Base-by-base conservation (phyloP, 2,329 filamentous ascomycete species). In the Fonsecaea pugnacius region DNA sequence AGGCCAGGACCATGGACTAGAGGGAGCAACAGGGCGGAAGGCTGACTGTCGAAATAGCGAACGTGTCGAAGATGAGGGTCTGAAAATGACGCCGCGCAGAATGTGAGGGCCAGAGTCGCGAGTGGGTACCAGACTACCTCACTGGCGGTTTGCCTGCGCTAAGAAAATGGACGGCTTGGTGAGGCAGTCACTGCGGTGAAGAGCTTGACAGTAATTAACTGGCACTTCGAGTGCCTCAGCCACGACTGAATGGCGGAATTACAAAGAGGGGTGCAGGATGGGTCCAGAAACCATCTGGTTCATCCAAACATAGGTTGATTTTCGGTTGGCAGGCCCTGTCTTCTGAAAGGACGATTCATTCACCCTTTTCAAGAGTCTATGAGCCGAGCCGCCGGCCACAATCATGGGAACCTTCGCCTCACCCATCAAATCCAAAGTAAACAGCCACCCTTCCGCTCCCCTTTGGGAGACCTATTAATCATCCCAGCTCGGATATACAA, bases 1-100 rank as follows among this genome's bases (percentile, higher is more conserved):
- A 68, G 30, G 66, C 66, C 60, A 59, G 63, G 54, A 68, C 66
- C 66, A 68, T 68, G 62, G 53, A 58, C 12, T 54, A 60, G 51
- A 60, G 53, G 35, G 51, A 46, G 33, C 51, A 57, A 14, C 59
- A 38, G 51, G 46, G 55, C 32, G 61, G 36, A 38, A 52, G 57
- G 33, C 38, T 33, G 40, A 48, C 38, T 43, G 43, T 48, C 43
- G 55, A 58, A 48, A 32, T 21, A 58, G 35, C 51, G 56, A 54
- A 59, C 36, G 46, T 63, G 46, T 50, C 55, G 54, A 54, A 24
- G 50, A 55, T 57, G 65, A 64, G 62, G 62, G 59, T 53, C 48
- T 52, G 59, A 62, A 64, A 64, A 63, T 62, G 62, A 56, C 40
- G 63, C 58, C 27, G 4, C 18, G 46, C 43, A 43, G 53, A 60